Evolutionary conservation across 2,329 filamentous ascomycete genomes (phyloP).

Genomic region (Elsinoe batatas): DNA sequence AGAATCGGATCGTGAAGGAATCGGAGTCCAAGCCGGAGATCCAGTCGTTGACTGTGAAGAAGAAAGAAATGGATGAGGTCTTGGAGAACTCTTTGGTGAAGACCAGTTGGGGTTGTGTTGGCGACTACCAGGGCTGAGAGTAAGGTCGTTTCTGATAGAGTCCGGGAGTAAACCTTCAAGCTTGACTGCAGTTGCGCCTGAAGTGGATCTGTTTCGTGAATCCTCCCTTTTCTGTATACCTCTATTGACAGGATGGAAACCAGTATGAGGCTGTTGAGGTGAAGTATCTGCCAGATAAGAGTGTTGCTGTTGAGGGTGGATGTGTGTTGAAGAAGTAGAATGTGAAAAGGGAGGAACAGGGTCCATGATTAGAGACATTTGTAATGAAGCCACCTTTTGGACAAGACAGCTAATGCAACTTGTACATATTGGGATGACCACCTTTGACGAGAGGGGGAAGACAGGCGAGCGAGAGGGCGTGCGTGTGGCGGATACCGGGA

Average conservation of each 20-base stretch:
- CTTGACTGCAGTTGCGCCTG: not conserved
- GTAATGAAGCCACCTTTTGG: slow-evolving; percentile 13
- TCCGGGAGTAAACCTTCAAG: not conserved
- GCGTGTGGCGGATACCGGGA: slow-evolving; percentile 10
- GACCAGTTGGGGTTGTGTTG: slow-evolving; percentile 1
- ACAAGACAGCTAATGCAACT: slow-evolving; percentile 13
- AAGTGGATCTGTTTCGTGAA: not conserved
- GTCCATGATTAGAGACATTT: slow-evolving; percentile 15
- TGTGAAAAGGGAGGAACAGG: slow-evolving; percentile 13
- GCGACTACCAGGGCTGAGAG: slow-evolving; percentile 5
- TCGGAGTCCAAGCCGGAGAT: slow-evolving; percentile 10
- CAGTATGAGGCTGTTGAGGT: not conserved
- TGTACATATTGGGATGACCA: slow-evolving; percentile 12
- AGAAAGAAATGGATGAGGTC: slow-evolving; percentile 2
- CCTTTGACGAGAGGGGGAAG: slow-evolving; percentile 9
- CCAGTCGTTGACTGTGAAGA: not conserved
- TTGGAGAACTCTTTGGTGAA: slow-evolving; percentile 4
- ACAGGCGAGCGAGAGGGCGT: not conserved
- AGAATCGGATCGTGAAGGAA: slow-evolving; percentile 10
- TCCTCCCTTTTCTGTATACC: not conserved
- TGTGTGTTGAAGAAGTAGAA: slow-evolving; percentile 12
- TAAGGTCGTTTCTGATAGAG: not conserved
- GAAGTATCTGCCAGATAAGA: not conserved
- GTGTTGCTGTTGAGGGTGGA: slow-evolving; percentile 2
- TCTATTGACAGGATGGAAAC: not conserved